Evolutionary conservation across 306 rosid genomes (phyloP).

Genomic region (Malus sieversii): DNA sequence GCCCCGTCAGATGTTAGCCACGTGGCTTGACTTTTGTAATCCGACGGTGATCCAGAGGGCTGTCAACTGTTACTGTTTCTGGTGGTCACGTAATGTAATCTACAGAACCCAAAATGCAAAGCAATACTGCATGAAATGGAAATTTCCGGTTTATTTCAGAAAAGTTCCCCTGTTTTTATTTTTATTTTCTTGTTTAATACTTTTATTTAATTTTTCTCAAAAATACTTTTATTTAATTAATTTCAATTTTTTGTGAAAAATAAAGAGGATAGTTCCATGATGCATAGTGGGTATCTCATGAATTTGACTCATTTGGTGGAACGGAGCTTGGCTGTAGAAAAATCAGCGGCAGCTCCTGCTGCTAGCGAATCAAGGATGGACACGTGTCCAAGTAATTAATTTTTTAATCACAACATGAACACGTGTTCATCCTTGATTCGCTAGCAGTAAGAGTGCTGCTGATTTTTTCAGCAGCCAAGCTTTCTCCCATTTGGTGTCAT

Average conservation of each 20-base stretch:
- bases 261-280: slow-evolving; percentile 23
- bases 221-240: background rate
- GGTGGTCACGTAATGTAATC: background rate
- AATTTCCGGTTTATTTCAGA: background rate
- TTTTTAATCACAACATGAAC: no score
- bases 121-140: background rate
- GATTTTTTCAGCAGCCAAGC: no score
- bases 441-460: no score
- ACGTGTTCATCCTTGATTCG: no score
- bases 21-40: slow-evolving; percentile 8
- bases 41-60: slow-evolving; percentile 17
- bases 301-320: slow-evolving; percentile 44
- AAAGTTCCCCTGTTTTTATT: background rate
- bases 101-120: slow-evolving; percentile 1
- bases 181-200: background rate
- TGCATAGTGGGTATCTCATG: slow-evolving; percentile 63
- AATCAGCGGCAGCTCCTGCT: no score
- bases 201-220: background rate
- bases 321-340: no score
- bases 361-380: no score
- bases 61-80: slow-evolving; percentile 14
- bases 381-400: no score
- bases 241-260: background rate
- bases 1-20: slow-evolving; percentile 22
- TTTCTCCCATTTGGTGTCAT: slow-evolving; percentile 28